Evolutionary conservation across 352 stramenopile species (phyloP), one percentile per base, ranked within the genome.

Genomic region (Albugo laibachii): DNA sequence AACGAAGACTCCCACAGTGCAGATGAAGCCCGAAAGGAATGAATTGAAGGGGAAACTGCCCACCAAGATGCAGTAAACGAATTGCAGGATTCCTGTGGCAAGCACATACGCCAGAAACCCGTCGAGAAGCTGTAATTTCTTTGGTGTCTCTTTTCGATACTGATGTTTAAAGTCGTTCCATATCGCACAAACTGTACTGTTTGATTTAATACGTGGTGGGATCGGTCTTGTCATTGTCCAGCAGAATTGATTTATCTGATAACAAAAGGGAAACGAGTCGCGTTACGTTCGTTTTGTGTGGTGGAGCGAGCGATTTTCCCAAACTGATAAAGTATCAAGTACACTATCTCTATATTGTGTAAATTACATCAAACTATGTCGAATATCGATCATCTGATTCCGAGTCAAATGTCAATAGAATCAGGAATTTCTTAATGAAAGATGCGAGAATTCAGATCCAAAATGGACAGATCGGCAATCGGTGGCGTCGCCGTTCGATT

Each of bases 31-130:
- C 14, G 82, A 81, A 35, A 94, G 64, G 59, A 94, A 94, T 55
- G 82, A 94, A 62, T 94, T 94, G 66, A 94, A 94, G 19, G 82
- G 82, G 63, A 93, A 94, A 31, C 63, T 92, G 47, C 82, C 82
- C 13, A 94, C 81, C 41, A 93, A 61, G 49, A 68, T 45, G 63
- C 80, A 93, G 76, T 94, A 94, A 58, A 92, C 66, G 73, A 93
- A 92, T 69, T 94, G 80, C 49, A 91, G 74, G 45, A 88, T 66
- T 47, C 80, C 82, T 46, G 82, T 93, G 20, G 68, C 64, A 48
- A 93, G 57, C 46, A 92, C 76, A 61, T 93, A 94, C 48, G 69
- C 77, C 15, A 94, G 74, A 57, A 93, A 94, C 45, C 77, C 73
- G 61, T 94, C 82, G 54, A 94, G 84, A 37, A 94, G 65, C 63